Conservation (phyloP, 2,329 filamentous ascomycete genomes). For the Aaosphaeria arxii region DNA sequence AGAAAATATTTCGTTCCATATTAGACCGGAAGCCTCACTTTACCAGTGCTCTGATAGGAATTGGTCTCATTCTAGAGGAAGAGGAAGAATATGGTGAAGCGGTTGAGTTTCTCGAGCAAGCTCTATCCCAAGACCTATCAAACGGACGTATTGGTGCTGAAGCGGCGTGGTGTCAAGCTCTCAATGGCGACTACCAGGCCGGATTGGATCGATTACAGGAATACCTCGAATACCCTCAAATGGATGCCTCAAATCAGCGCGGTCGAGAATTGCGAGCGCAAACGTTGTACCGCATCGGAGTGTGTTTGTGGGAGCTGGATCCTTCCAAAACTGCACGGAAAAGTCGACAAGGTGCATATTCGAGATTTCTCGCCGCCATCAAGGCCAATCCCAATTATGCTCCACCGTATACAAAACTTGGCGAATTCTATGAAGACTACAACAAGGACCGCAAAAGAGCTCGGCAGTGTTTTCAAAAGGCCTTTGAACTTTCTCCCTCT, state of each 20-base stretch:
- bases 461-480: constrained; percentile 92
- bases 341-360: constrained; percentile 77
- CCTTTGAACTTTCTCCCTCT: constrained; percentile 83
- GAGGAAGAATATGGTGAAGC: constrained; percentile 85
- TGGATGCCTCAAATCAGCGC: constrained; percentile 61
- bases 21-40: constrained; percentile 72
- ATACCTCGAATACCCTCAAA: constrained; percentile 57
- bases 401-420: constrained; percentile 86
- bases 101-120: constrained; percentile 74
- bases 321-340: constrained; percentile 71
- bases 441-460: constrained; percentile 82
- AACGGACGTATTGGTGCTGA: constrained; percentile 83
- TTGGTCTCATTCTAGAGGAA: constrained; percentile 89
- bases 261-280: constrained; percentile 75
- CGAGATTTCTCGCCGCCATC: constrained; percentile 76
- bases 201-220: constrained; percentile 69
- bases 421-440: constrained; percentile 89
- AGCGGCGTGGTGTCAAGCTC: constrained; percentile 85
- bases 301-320: constrained; percentile 83
- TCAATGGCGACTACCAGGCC: constrained; percentile 69
- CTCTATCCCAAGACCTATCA: constrained; percentile 66
- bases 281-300: constrained; percentile 81
- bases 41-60: constrained; percentile 79
- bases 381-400: constrained; percentile 86
- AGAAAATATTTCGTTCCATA: constrained; percentile 78